Percentiles rank a stretch among this genome's conserved stretches.
Conservation (phyloP, 169 alveolate species). For the Cyclospora cayetanensis region DNA sequence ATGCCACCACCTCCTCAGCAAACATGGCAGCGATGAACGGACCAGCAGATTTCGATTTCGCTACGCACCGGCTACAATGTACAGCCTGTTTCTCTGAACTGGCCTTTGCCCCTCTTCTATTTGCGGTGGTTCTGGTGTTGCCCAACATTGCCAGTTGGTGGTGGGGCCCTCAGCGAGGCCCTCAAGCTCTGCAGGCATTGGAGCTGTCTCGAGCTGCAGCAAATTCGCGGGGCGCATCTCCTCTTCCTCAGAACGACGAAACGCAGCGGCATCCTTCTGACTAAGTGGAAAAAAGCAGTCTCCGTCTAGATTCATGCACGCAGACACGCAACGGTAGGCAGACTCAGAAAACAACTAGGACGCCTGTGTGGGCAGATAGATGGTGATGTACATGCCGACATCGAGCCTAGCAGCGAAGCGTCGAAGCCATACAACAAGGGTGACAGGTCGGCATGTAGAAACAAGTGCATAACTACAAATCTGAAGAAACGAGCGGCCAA, state of each 20-base stretch:
- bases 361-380: too few relatives aligned
- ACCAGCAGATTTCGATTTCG: background rate
- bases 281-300: slow-evolving; percentile 49
- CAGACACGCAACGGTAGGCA: background rate
- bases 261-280: slow-evolving; percentile 4
- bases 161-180: background rate
- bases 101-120: background rate
- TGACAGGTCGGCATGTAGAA: too few relatives aligned
- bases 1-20: background rate
- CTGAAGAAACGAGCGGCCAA: too few relatives aligned
- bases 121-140: background rate
- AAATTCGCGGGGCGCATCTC: slow-evolving; percentile 1
- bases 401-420: too few relatives aligned
- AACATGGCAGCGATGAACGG: background rate
- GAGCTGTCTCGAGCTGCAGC: background rate
- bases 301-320: background rate
- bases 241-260: background rate
- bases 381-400: too few relatives aligned
- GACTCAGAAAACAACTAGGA: too few relatives aligned
- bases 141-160: slow-evolving; percentile 31
- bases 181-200: slow-evolving; percentile 4
- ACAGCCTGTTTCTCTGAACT: background rate
- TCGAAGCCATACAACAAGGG: too few relatives aligned
- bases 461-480: too few relatives aligned
- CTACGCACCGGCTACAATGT: slow-evolving; percentile 31